phyloP scores from a whole-genome alignment of 768 basidiomycete genomes.

The Macrocybe gigantea region DNA sequence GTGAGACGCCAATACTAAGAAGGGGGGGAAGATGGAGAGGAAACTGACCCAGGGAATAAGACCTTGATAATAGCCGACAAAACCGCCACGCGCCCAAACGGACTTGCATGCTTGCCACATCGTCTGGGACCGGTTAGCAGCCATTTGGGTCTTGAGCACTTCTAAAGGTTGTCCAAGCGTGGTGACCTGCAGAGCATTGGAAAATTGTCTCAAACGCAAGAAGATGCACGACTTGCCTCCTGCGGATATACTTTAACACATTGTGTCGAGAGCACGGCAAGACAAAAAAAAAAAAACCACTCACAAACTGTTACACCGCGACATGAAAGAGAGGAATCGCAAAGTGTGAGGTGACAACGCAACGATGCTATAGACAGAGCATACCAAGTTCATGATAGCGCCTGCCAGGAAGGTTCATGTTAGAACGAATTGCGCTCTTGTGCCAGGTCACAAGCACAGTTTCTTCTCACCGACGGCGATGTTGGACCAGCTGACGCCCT shows the following conservation, averaged over 20 bases:
- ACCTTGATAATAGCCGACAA: conserved; percentile 92
- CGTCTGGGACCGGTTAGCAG: conserved; percentile 87
- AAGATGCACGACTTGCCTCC: conserved; percentile 56
- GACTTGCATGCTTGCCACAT: conserved; percentile 82
- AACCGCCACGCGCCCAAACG: conserved; percentile 90
- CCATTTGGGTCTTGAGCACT: conserved; percentile 99
- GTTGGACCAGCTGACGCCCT: conserved; percentile 91
- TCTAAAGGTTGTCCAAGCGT: conserved; percentile 97
- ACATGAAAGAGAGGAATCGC: conserved; percentile 2
- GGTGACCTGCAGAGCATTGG: conserved; percentile 61
- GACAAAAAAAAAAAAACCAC: conserved; percentile 21
- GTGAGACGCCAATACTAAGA: neutral
- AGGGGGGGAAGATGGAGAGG: neutral
- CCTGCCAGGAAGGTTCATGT: conserved; percentile 39
- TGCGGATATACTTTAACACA: conserved; percentile 23
- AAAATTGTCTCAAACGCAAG: neutral
- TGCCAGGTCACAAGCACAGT: conserved; percentile 5
- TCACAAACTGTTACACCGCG: conserved; percentile 39
- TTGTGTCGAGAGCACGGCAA: conserved; percentile 9
- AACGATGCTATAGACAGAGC: conserved; percentile 12
- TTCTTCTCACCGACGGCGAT: conserved; percentile 79
- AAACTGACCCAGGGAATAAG: conserved; percentile 91
- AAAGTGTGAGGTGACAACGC: neutral
- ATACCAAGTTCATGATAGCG: conserved; percentile 98
- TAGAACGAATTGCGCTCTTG: conserved; percentile 6